These are phyloP conservation scores for Microbotryum saponariae DNA, from an alignment of 1,284 basidiomycete species.

Conservation along the genomic window DNA sequence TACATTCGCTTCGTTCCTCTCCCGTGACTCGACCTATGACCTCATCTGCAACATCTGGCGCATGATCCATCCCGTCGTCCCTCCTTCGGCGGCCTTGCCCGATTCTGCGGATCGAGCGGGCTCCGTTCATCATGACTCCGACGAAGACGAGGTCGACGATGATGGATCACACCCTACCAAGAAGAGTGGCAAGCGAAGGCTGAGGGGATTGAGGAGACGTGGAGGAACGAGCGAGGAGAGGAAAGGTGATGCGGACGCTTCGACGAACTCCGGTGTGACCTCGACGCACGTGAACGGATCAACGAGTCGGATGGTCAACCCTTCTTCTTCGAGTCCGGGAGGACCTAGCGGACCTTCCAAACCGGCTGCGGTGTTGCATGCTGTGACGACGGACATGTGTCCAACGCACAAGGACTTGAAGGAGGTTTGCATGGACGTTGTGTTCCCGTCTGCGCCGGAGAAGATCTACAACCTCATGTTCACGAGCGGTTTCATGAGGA, in stretches of 20 bases:
- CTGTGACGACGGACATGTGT: constrained; percentile 22
- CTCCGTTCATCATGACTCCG: constrained; percentile 10
- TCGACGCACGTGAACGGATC: too few relatives aligned
- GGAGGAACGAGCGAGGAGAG: constrained; percentile 4
- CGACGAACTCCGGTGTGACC: too few relatives aligned
- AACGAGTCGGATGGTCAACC: too few relatives aligned
- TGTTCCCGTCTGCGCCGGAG: constrained; percentile 79
- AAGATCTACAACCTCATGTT: constrained; percentile 95
- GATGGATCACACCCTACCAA: constrained; percentile 9
- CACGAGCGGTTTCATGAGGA: constrained; percentile 88
- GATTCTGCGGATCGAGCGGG: constrained; percentile 24
- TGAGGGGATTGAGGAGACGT: constrained; percentile 33
- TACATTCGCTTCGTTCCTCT: constrained; percentile 91
- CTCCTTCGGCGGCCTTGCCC: constrained; percentile 40
- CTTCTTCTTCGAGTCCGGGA: too few relatives aligned
- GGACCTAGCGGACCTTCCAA: constrained; percentile 2
- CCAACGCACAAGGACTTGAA: constrained; percentile 31
- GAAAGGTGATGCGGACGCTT: too few relatives aligned
- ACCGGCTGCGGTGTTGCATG: constrained; percentile 15
- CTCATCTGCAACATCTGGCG: constrained; percentile 96
- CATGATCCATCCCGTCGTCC: constrained; percentile 71
- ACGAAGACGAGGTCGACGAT: constrained; percentile 34
- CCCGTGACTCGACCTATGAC: constrained; percentile 91
- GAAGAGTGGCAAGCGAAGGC: constrained; percentile 33
- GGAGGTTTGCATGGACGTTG: constrained; percentile 27